phyloP scores from a whole-genome alignment of 2,329 filamentous ascomycete genomes.

The Fusarium torreyae region DNA sequence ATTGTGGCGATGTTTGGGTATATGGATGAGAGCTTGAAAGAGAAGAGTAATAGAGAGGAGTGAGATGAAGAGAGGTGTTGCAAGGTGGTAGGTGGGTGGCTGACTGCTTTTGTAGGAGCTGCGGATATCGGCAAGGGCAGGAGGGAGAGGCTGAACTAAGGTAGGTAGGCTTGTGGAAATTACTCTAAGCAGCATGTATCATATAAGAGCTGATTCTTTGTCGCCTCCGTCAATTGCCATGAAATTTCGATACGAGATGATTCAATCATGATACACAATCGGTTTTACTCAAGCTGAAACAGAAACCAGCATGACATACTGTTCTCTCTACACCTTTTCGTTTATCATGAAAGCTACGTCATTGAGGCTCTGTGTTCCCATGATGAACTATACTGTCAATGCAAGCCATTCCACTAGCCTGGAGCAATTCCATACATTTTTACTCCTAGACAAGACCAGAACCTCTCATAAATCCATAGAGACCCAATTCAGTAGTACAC shows the following conservation, averaged over 20 bases:
- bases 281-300: no score
- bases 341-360: slow-evolving; percentile 43
- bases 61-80: background rate
- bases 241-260: background rate
- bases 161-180: slow-evolving; percentile 6
- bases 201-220: background rate
- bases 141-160: slow-evolving; percentile 26
- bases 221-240: background rate
- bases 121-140: slow-evolving; percentile 34
- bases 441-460: background rate
- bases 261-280: no score
- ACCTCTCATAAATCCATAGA: background rate
- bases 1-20: slow-evolving; percentile 50
- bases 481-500: no score
- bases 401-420: slow-evolving; percentile 13
- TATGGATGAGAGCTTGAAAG: background rate
- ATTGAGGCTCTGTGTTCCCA: slow-evolving; percentile 40
- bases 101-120: slow-evolving; percentile 43
- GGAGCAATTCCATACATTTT: background rate
- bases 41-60: background rate
- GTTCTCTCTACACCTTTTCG: background rate
- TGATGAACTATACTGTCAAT: slow-evolving; percentile 17
- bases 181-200: slow-evolving; percentile 2
- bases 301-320: background rate
- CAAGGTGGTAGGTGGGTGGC: slow-evolving; percentile 24